A percentile compares a stretch with the other conserved stretches of the same genome.
phyloP scores from a whole-genome alignment of 164 flowering plant species.

The Chloranthus sessilifolius region DNA sequence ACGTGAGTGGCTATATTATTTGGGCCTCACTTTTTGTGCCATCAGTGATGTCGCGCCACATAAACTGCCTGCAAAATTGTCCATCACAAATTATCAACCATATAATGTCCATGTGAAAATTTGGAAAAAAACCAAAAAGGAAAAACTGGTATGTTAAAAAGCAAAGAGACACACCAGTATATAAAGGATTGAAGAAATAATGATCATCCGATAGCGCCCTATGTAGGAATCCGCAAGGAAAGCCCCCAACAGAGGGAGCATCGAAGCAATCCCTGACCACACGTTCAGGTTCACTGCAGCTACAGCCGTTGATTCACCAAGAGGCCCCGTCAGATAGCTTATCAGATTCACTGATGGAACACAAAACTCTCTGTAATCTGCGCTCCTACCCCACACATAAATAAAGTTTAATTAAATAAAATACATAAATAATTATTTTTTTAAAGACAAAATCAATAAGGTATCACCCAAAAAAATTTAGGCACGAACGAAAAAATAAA shows the following conservation, averaged over 20 bases:
- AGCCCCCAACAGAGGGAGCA: constrained; percentile 29
- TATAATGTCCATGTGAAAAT: too few relatives aligned
- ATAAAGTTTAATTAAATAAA: too few relatives aligned
- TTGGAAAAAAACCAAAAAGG: too few relatives aligned
- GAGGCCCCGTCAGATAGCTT: constrained; percentile 42
- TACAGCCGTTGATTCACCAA: constrained; percentile 29
- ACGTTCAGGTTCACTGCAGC: constrained; percentile 33
- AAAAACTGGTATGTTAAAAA: neutral
- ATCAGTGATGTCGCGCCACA: too few relatives aligned
- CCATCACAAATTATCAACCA: too few relatives aligned
- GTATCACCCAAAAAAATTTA: too few relatives aligned
- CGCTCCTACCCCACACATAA: constrained; percentile 19
- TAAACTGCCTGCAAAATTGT: too few relatives aligned
- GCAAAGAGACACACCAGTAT: constrained; percentile 4
- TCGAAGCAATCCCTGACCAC: constrained; percentile 29
- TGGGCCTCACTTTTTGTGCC: too few relatives aligned
- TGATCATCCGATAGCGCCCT: constrained; percentile 16
- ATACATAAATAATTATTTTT: too few relatives aligned
- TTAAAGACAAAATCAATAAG: too few relatives aligned
- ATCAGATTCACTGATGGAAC: constrained; percentile 49
- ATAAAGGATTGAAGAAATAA: constrained; percentile 12
- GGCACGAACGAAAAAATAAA: too few relatives aligned
- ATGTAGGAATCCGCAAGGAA: constrained; percentile 15
- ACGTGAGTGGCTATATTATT: too few relatives aligned
- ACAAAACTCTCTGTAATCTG: constrained; percentile 59